phyloP scores from a whole-genome alignment of 2,329 filamentous ascomycete genomes.

The Cryphonectria radicalis region DNA sequence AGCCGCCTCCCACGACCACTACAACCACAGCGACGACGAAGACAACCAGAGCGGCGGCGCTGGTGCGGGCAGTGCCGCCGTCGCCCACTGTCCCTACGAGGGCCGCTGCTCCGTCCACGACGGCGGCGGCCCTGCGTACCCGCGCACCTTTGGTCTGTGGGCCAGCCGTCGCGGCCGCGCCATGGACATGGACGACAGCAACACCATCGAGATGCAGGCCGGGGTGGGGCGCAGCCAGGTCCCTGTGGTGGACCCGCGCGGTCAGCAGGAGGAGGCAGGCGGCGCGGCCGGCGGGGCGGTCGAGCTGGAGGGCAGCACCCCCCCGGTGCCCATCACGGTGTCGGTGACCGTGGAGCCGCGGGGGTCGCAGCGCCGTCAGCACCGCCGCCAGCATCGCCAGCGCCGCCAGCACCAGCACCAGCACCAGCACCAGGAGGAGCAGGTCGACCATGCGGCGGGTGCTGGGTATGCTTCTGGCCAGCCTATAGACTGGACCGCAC shows the following conservation, averaged over 20 bases:
- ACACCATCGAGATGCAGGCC: neutral
- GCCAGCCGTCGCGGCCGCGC: neutral
- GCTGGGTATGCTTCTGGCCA: neutral
- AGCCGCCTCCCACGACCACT: neutral
- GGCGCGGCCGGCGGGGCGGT: neutral
- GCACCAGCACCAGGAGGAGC: neutral
- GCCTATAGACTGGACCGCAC: neutral
- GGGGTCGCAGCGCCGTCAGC: neutral
- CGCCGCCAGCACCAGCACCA: too few relatives aligned
- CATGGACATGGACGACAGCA: neutral
- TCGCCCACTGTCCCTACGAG: neutral
- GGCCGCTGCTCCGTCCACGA: constrained; percentile 1
- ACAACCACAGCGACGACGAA: neutral
- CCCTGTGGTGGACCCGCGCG: neutral
- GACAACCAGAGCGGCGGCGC: neutral
- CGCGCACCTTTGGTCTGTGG: neutral
- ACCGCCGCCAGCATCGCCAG: neutral
- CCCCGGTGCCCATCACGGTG: neutral
- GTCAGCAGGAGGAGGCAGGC: neutral
- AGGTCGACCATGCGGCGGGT: neutral
- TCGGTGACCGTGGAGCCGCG: neutral
- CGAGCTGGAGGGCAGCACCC: neutral
- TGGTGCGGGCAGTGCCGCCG: neutral
- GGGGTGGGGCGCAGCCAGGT: constrained; percentile 2
- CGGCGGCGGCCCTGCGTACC: neutral